Evolutionary conservation across 495 filamentous ascomycete species (phyloP), one percentile per base, ranked within the genome.

Genomic region (Penicillium antarcticum): DNA sequence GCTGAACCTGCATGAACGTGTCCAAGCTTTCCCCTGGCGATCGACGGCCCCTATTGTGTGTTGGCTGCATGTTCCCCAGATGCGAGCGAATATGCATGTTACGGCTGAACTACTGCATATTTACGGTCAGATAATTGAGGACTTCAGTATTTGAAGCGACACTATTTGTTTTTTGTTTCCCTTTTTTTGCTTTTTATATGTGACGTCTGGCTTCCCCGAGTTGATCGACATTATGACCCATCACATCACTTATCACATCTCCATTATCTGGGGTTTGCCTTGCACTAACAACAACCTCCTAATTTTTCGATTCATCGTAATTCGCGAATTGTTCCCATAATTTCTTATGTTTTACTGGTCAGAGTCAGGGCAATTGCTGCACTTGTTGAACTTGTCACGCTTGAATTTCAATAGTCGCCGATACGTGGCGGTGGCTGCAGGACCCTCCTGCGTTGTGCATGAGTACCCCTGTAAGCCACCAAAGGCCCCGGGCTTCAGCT

Each of bases 381-480:
- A 37, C 13, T 46, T 10, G 4, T 23, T n/a, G 26, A 5, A 5
- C 2, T 48, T 26, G 35, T 8, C 13, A 13, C 4, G 8, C 26
- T 10, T 9, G 6, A 21, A 32, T 40, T 23, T 23, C 35, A 32
- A 16, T 39, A 39, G 23, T 48, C 17, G 11, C 13, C 6, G 4
- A 49, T 40, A 13, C 5, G 35, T 41, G 24, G 46, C 35, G 35
- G 10, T 45, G 8, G 16, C 13, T 16, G 43, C 14, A n/a, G 23
- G 26, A 40, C 8, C 6, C 46, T 49, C 46, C 46, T 49, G 46
- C 36, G 13, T 41, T n/a, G 26, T 49, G 36, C 26, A 49, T 49
- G 1, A 49, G 14, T 14, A 40, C 35, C 37, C 37, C 46, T 49
- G 37, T 49, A 26, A 49, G 26, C 42, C 42, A 45, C 42, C n/a